phyloP scores from a whole-genome alignment of 2,329 filamentous ascomycete genomes.

The Zymoseptoria crescenta region DNA sequence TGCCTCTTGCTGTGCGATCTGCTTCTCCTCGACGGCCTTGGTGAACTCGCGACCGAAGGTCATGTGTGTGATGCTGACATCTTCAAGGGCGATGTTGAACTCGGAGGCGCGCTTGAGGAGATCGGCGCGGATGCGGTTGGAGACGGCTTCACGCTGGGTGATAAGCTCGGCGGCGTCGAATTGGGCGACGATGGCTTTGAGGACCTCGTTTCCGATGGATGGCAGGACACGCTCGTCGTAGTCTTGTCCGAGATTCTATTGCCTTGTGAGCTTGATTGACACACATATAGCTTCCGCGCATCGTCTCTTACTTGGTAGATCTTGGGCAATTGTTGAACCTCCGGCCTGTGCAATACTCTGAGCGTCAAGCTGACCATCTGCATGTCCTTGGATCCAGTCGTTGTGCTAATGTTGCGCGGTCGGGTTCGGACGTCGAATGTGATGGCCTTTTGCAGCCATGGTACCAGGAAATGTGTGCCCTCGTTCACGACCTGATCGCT shows the following conservation, averaged over 20 bases:
- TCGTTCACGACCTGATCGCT: slow-evolving; percentile 90
- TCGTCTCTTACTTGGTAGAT: slow-evolving; percentile 82
- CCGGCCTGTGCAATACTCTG: slow-evolving; percentile 87
- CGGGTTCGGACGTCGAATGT: slow-evolving; percentile 96
- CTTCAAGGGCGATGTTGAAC: slow-evolving; percentile 98
- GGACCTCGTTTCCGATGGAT: slow-evolving; percentile 49
- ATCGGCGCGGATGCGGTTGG: slow-evolving; percentile 85
- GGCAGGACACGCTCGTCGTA: slow-evolving; percentile 68
- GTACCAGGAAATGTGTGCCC: slow-evolving; percentile 91
- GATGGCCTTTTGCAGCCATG: slow-evolving; percentile 91
- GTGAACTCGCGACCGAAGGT: slow-evolving; percentile 99
- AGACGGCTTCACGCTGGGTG: slow-evolving; percentile 95
- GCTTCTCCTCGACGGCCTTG: slow-evolving; percentile 97
- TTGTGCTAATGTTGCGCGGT: slow-evolving; percentile 94
- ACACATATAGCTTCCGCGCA: not conserved
- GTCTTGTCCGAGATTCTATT: slow-evolving; percentile 86
- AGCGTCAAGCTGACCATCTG: slow-evolving; percentile 99
- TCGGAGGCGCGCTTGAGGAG: slow-evolving; percentile 86
- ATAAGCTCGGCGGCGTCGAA: slow-evolving; percentile 61
- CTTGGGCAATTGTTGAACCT: slow-evolving; percentile 85
- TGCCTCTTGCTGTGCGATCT: slow-evolving; percentile 98
- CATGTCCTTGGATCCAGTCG: slow-evolving; percentile 95
- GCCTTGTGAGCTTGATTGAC: not conserved
- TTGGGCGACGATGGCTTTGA: slow-evolving; percentile 48
- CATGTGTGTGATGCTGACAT: slow-evolving; percentile 99